Evolutionary conservation across 164 flowering plant species (phyloP).

Genomic region (Houttuynia cordata): DNA sequence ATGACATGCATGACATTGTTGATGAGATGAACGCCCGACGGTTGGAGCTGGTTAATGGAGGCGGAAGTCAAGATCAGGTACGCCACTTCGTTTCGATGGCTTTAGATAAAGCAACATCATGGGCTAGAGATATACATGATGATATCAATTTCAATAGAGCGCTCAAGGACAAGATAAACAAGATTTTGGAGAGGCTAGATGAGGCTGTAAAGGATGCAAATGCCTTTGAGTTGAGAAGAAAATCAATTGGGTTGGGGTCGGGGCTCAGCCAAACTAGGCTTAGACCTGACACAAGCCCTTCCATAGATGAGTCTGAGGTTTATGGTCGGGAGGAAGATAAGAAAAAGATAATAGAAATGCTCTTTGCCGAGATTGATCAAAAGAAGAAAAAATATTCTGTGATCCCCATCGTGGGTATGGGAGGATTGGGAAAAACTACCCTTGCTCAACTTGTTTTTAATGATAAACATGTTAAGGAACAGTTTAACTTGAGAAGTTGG

Average conservation of each 20-base stretch:
- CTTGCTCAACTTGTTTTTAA: constrained; percentile 7
- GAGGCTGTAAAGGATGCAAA: background rate
- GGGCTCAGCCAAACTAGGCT: background rate
- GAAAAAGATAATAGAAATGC: background rate
- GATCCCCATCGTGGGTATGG: constrained; percentile 9
- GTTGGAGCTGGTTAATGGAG: background rate
- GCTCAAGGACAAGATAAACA: constrained; percentile 1
- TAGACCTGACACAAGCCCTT: constrained; percentile 1
- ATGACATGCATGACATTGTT: constrained; percentile 10
- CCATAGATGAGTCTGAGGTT: background rate
- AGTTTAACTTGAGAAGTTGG: constrained; percentile 6
- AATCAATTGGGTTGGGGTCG: background rate
- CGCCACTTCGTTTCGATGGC: background rate
- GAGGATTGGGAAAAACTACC: constrained; percentile 10
- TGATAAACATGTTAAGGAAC: background rate
- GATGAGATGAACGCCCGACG: constrained; percentile 5
- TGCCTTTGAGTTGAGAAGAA: background rate
- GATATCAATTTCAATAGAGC: background rate
- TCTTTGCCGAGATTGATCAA: background rate
- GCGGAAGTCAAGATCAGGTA: background rate
- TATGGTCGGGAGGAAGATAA: constrained; percentile 4
- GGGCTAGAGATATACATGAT: background rate
- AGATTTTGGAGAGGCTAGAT: background rate
- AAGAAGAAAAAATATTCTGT: background rate
- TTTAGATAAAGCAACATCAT: background rate